phyloP scores from a whole-genome alignment of 306 rosid species.

The Prunus mume region DNA sequence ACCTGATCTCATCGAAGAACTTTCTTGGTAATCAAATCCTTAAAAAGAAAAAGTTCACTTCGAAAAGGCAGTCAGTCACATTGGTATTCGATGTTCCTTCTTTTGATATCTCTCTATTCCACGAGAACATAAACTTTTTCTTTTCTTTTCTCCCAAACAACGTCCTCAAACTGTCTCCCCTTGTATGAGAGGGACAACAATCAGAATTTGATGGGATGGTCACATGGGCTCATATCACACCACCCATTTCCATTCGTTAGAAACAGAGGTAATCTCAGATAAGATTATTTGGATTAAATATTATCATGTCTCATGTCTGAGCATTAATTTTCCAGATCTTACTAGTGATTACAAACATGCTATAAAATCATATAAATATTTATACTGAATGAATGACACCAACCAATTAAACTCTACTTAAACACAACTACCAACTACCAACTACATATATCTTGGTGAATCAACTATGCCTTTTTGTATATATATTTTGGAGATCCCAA shows the following conservation, averaged over 20 bases:
- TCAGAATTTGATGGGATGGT: background rate
- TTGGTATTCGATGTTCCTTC: background rate
- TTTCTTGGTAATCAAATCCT: background rate
- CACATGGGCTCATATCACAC: background rate
- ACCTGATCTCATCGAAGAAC: background rate
- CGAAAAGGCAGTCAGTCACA: background rate
- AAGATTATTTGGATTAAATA: background rate
- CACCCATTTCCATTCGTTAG: background rate
- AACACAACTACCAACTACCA: background rate
- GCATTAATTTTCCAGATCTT: background rate
- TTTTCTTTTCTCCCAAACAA: background rate
- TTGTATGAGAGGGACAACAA: background rate
- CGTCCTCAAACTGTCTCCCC: background rate
- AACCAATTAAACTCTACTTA: background rate
- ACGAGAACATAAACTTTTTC: background rate
- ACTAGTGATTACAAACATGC: background rate
- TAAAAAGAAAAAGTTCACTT: background rate
- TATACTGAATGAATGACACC: background rate
- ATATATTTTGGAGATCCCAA: background rate
- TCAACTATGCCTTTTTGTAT: background rate
- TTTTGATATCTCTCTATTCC: background rate
- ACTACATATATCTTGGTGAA: conserved; percentile 8
- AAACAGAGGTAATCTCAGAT: background rate
- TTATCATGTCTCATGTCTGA: background rate
- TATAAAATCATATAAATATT: background rate